Evolutionary conservation across 352 stramenopile genomes (phyloP), one percentile per base, ranked within the genome.

Genomic region (Phytophthora sp.): DNA sequence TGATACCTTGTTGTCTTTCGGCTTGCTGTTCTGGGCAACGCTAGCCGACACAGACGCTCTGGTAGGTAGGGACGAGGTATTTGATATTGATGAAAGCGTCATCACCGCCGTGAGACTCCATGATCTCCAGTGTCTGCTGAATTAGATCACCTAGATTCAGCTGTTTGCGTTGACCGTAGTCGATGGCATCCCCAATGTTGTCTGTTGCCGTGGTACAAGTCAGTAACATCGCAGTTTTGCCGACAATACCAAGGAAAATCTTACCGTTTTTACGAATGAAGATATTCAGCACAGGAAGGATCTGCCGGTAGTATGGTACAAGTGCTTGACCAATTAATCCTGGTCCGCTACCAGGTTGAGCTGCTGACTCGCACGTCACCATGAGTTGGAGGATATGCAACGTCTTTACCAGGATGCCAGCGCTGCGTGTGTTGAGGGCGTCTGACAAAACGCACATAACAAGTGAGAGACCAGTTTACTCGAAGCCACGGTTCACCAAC

Each of bases 11-110:
- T n/a, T n/a, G n/a, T n/a, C n/a, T n/a, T n/a, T 57, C 21, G 5
- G 20, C n/a, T 59, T 26, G 17, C 27, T 51, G 6, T 20, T 32
- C n/a, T n/a, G n/a, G n/a, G n/a, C n/a, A n/a, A n/a, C n/a, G 24
- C 28, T 73, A 95, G 38, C 84, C 83, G 9, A 93, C 79, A 32
- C 86, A 95, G 8, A 95, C 90, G 65, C 91, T 98, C 74, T 99
- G 92, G 77, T 98, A 99, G 1, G 96, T 97, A 3, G 97, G 97
- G 20, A 99, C 78, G 54, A 99, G 88, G 63, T 99, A 99, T 66
- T 99, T 99, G 74, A 99, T 99, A 79, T 99, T 99, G 72, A 99
- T 98, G 73, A 99, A 99, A 4, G 97, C 97, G 71, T 99, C 92
- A 66, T 98, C 91, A 15, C 97, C 97, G 26, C 97, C 97, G 55